These are phyloP conservation scores for Aspergillus bertholletiae DNA, from an alignment of 495 filamentous ascomycete species.

Conservation along the genomic window DNA sequence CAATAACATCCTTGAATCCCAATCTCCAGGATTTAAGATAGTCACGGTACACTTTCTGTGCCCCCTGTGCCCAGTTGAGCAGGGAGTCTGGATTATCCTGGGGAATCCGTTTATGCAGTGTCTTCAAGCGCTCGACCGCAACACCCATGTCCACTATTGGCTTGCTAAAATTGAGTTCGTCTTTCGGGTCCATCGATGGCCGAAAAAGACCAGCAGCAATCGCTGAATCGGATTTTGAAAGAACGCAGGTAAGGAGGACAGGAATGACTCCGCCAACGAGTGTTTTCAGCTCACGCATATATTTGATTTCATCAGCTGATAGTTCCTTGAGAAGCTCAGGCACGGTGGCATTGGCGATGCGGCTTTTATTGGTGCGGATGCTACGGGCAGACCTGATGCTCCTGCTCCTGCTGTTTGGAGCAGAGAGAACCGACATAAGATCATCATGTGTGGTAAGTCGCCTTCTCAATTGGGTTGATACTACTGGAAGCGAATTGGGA, in stretches of 20 bases:
- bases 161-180: constrained; percentile 67
- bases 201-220: constrained; percentile 67
- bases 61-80: constrained; percentile 74
- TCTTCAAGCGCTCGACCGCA: constrained; percentile 77
- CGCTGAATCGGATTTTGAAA: constrained; percentile 66
- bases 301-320: constrained; percentile 79
- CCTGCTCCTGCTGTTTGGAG: constrained; percentile 60
- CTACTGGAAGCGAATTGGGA: constrained; percentile 32
- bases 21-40: constrained; percentile 90
- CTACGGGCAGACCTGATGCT: constrained; percentile 70
- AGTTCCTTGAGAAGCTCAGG: constrained; percentile 78
- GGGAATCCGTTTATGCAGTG: constrained; percentile 74
- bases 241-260: constrained; percentile 80
- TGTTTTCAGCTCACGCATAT: constrained; percentile 88
- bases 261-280: constrained; percentile 95
- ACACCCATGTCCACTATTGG: constrained; percentile 96
- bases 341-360: constrained; percentile 61
- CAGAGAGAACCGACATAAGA: constrained; percentile 85
- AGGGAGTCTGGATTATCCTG: constrained; percentile 64
- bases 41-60: constrained; percentile 74
- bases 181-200: constrained; percentile 45
- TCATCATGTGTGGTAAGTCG: constrained; percentile 89
- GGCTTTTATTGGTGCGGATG: constrained; percentile 67
- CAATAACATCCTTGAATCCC: constrained; percentile 92
- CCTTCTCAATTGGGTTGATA: constrained; percentile 58